phyloP scores from a whole-genome alignment of 1,284 basidiomycete species.

The Ceratobasidium sp. region DNA sequence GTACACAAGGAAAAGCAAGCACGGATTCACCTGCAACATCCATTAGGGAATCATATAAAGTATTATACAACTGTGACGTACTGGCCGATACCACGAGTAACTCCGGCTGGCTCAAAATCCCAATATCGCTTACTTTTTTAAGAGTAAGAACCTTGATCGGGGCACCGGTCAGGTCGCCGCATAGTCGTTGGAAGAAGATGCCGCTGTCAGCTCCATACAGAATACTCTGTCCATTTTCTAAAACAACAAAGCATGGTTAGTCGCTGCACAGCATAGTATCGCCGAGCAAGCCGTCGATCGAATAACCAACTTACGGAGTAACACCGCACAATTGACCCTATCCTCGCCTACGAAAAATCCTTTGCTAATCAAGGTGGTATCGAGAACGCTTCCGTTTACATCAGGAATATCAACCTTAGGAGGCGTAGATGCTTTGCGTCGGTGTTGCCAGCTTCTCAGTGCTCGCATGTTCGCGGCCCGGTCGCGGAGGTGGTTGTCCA shows the following conservation, averaged over 20 bases:
- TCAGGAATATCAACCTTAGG: conserved; percentile 64
- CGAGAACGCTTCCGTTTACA: conserved; percentile 87
- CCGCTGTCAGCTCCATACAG: conserved; percentile 98
- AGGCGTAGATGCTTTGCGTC: conserved; percentile 4
- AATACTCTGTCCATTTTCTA: conserved; percentile 84
- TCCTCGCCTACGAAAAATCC: conserved; percentile 84
- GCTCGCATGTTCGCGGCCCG: background rate
- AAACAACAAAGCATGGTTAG: conserved; percentile 17
- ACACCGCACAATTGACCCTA: conserved; percentile 93
- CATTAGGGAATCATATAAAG: conserved; percentile 38
- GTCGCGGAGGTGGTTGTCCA: background rate
- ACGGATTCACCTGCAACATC: conserved; percentile 81
- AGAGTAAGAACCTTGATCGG: conserved; percentile 92
- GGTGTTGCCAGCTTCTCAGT: background rate
- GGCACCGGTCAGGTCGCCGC: conserved; percentile 70
- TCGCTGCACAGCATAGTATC: background rate
- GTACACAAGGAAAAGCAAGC: conserved; percentile 94
- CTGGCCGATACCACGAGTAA: conserved; percentile 95
- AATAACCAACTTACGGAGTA: conserved; percentile 76
- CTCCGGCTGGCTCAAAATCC: conserved; percentile 96
- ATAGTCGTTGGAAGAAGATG: conserved; percentile 90
- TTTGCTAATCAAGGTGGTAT: conserved; percentile 84
- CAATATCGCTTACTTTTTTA: conserved; percentile 94
- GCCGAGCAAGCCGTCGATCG: background rate
- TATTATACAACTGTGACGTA: conserved; percentile 49